Conservation (phyloP, 2,329 filamentous ascomycete species). For the Pestalotiopsis sp. region DNA sequence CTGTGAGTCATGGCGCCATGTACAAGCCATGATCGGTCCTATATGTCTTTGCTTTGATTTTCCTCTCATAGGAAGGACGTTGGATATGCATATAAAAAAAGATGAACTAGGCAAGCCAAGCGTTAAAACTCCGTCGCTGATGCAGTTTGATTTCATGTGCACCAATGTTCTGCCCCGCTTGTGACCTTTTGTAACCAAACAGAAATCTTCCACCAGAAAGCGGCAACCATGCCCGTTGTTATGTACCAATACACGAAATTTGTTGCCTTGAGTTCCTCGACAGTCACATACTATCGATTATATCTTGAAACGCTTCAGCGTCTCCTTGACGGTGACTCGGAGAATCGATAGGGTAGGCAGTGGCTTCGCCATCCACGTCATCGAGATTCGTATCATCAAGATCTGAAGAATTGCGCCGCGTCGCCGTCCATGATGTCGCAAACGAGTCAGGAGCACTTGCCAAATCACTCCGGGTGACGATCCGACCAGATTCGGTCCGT, state of each 20-base stretch:
- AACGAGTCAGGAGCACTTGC: neutral
- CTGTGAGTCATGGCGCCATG: neutral
- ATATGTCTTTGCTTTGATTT: neutral
- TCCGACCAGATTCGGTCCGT: slow-evolving; percentile 9
- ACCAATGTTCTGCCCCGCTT: neutral
- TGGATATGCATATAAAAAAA: slow-evolving; percentile 1
- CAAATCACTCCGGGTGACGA: neutral
- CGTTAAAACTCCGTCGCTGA: slow-evolving; percentile 15
- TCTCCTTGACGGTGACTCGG: neutral
- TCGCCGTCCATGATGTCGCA: neutral
- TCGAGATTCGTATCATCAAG: neutral
- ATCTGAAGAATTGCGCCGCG: neutral
- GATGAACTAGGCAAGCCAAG: neutral
- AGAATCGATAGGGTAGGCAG: too few species aligned
- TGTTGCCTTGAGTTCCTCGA: neutral
- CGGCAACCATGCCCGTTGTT: neutral
- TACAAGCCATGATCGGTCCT: neutral
- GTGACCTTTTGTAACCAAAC: neutral
- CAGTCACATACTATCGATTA: neutral
- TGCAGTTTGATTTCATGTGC: slow-evolving; percentile 9
- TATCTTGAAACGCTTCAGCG: neutral
- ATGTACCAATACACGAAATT: neutral
- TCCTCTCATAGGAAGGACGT: neutral
- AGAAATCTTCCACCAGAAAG: neutral
- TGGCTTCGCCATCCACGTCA: neutral